These are phyloP conservation scores for Capsicum rhomboideum DNA, from an alignment of 257 asterid species.

Conservation along the genomic window DNA sequence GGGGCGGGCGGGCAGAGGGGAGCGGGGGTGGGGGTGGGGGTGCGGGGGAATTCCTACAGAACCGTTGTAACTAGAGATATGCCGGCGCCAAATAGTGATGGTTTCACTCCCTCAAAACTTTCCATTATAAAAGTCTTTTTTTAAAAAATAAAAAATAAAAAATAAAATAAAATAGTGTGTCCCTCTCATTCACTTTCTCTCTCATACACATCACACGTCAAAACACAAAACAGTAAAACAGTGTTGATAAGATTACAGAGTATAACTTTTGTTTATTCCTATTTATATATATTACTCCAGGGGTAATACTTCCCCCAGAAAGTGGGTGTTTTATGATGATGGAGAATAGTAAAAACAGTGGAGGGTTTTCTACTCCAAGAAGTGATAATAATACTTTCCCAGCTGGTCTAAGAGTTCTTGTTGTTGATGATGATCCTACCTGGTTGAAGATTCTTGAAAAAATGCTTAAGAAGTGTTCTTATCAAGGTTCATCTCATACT, in stretches of 20 bases:
- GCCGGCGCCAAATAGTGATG: not conserved
- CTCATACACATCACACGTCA: not conserved
- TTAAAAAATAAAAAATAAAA: not conserved
- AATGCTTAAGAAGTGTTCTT: conserved; percentile 91
- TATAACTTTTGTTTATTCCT: not conserved
- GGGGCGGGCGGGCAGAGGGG: too few relatives aligned
- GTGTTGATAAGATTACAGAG: not conserved
- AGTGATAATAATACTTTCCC: conserved; percentile 49
- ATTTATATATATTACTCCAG: not conserved
- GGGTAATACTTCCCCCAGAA: not conserved
- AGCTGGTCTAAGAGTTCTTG: conserved; percentile 88
- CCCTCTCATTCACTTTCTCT: not conserved
- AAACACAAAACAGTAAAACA: not conserved
- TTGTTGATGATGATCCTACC: conserved; percentile 94
- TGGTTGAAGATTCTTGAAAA: conserved; percentile 96
- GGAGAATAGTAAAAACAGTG: conserved; percentile 27
- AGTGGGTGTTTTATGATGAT: conserved; percentile 8
- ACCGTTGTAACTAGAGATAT: not conserved
- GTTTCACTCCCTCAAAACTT: not conserved
- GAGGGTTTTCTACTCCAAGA: conserved; percentile 60
- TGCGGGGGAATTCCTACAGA: too few relatives aligned
- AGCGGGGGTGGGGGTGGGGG: too few relatives aligned
- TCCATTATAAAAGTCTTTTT: not conserved
- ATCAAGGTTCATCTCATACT: conserved; percentile 49
- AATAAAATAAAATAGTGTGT: not conserved